Evolutionary conservation across 331 rosid species (phyloP).

Genomic region (Spiraea crenata): DNA sequence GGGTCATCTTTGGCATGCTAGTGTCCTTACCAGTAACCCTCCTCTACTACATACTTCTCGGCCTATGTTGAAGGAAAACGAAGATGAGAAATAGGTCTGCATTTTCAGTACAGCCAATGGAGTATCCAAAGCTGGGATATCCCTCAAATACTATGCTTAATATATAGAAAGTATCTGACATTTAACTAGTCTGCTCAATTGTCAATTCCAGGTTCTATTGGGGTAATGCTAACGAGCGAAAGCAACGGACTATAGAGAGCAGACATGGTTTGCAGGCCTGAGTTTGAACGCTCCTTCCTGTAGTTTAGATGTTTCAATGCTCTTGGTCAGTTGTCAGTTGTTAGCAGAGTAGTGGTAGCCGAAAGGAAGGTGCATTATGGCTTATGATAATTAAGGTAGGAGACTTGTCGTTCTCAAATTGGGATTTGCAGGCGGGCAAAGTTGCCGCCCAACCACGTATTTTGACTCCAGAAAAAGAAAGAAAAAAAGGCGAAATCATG

Average conservation of each 20-base stretch:
- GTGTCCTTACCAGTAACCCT: constrained; percentile 31
- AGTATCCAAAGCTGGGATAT: too few species aligned
- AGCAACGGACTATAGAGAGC: too few species aligned
- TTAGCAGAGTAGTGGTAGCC: constrained; percentile 42
- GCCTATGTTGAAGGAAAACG: constrained; percentile 29
- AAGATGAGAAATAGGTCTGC: neutral
- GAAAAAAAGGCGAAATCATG: constrained; percentile 19
- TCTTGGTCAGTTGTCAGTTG: constrained; percentile 1
- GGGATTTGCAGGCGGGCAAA: constrained; percentile 32
- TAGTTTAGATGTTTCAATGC: neutral
- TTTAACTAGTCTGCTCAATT: neutral
- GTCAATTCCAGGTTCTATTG: too few species aligned
- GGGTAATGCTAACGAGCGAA: too few species aligned
- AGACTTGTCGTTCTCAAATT: constrained; percentile 21
- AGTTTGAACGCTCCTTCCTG: too few species aligned
- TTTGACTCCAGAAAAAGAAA: constrained; percentile 1
- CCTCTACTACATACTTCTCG: constrained; percentile 36
- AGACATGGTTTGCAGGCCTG: too few species aligned
- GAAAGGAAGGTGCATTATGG: constrained; percentile 38
- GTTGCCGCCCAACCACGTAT: constrained; percentile 21
- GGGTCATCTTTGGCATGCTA: constrained; percentile 34
- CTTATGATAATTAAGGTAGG: constrained; percentile 35
- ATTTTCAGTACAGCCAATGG: constrained; percentile 10
- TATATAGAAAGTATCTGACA: neutral
- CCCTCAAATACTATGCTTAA: too few species aligned